Evolutionary conservation across 2,329 filamentous ascomycete species (phyloP), one percentile per base, ranked within the genome.

Genomic region (Bertia moriformis): DNA sequence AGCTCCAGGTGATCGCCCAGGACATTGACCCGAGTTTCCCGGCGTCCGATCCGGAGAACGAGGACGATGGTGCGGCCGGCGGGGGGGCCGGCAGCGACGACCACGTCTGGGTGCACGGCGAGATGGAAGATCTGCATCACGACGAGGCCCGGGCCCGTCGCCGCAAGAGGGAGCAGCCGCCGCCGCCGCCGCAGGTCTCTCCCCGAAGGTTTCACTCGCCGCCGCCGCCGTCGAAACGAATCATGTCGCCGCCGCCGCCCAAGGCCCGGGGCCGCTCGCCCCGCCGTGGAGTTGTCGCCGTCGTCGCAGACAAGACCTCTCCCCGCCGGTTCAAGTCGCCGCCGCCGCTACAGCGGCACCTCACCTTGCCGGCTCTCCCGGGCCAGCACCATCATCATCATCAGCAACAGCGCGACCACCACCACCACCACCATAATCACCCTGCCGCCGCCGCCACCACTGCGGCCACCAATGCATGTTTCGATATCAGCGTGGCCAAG

Each of bases 21-120:
- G 91, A 96, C 49, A 93, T 95, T 43, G 91, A 98, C 52, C 91
- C 91, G 1, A 95, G 88, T 52, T 98, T 98, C 56, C 91, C 91
- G 0, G 88, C 87, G 1, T 94, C 88, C 0, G 91, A 96, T 48
- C 84, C 82, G 0, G 91, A 98, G 48, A 78, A 87, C 47, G 80
- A 27, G 7, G 22, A 27, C 22, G 22, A 27, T n/a, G 22, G n/a
- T 27, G 22, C 7, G 7, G 22, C 7, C 22, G 22, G 22, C 22
- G 22, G 22, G 22, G n/a, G 22, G 7, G n/a, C 7, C 22, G 22
- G n/a, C 22, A 27, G 22, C 22, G 22, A 27, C 22, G 22, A 27
- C 7, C 22, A 27, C 22, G 22, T 10, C 7, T 27, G 22, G 22
- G n/a, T 27, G 22, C 22, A 82, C 46, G 82, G 82, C 15, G 71